phyloP scores from a whole-genome alignment of 140 eudicot genomes.

The Cichorium intybus region DNA sequence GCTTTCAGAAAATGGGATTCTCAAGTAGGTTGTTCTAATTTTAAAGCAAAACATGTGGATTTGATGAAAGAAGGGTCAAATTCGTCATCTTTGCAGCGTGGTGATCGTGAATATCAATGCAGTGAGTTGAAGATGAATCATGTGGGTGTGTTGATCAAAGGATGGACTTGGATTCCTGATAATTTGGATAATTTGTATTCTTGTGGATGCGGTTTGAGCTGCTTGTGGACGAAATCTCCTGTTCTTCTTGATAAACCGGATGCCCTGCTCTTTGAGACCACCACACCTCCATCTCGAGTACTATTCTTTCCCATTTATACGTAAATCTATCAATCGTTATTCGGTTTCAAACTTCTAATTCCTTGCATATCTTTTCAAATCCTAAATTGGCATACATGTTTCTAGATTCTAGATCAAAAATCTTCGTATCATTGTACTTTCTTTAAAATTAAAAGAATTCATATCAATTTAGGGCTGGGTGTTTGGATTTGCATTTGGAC shows the following conservation, averaged over 20 bases:
- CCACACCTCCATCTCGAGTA: constrained; percentile 87
- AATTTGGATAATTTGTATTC: constrained; percentile 91
- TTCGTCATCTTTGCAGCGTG: constrained; percentile 51
- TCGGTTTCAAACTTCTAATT: neutral
- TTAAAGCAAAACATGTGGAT: constrained; percentile 42
- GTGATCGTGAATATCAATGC: constrained; percentile 47
- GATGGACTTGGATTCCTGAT: constrained; percentile 99
- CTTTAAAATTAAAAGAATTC: neutral
- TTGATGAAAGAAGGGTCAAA: constrained; percentile 35
- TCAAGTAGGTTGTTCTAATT: constrained; percentile 75
- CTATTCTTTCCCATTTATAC: neutral
- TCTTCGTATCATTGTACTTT: neutral
- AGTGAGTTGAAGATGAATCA: constrained; percentile 69
- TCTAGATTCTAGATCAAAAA: neutral
- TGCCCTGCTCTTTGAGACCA: constrained; percentile 87
- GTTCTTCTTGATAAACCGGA: constrained; percentile 93
- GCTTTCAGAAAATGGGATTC: constrained; percentile 81
- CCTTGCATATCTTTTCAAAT: constrained; percentile 1
- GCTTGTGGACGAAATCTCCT: constrained; percentile 90
- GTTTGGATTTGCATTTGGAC: neutral
- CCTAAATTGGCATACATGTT: constrained; percentile 4
- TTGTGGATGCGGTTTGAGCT: constrained; percentile 91
- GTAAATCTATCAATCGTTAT: neutral
- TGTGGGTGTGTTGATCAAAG: constrained; percentile 88
- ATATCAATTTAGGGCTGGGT: neutral